Conservation (phyloP, 1,284 basidiomycete genomes). For the Coniferiporia weirii region DNA sequence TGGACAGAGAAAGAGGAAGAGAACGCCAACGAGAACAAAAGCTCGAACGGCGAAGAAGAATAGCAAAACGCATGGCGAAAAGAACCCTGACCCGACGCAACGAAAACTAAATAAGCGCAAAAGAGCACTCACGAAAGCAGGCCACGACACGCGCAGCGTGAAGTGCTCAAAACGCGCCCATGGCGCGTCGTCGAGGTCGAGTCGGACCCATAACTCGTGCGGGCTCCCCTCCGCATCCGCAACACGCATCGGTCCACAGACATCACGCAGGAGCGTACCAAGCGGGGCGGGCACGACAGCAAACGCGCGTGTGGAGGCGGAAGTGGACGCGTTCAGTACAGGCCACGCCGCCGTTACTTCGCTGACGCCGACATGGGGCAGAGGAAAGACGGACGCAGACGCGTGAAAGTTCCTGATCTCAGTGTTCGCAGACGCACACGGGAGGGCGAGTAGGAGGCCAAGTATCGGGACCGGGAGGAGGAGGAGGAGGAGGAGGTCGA, state of each 20-base stretch:
- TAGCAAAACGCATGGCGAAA: not conserved
- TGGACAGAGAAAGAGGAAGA: not conserved
- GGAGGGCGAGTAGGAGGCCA: not conserved
- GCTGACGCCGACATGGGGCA: constrained; percentile 20
- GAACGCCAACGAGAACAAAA: too few relatives aligned
- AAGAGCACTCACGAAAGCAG: constrained; percentile 53
- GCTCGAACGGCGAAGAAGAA: not conserved
- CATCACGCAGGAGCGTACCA: constrained; percentile 31
- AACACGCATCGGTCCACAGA: constrained; percentile 28
- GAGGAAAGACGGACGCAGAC: constrained; percentile 22
- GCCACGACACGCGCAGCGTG: constrained; percentile 60
- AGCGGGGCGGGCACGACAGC: constrained; percentile 40
- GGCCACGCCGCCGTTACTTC: not conserved
- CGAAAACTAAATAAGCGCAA: not conserved
- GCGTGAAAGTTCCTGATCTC: constrained; percentile 59
- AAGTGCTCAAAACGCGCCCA: constrained; percentile 35
- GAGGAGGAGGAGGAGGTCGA: too few relatives aligned
- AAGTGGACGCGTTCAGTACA: constrained; percentile 11
- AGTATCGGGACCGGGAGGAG: not conserved
- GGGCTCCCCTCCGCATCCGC: not conserved
- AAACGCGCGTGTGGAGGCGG: constrained; percentile 27
- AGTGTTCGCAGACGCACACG: constrained; percentile 44
- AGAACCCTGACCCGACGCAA: too few relatives aligned
- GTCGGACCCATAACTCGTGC: constrained; percentile 5
- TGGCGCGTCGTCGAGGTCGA: not conserved